Percentiles rank a stretch among this genome's conserved stretches.
Evolutionary conservation across 1,139 yeast genomes (phyloP).

Genomic region (Saccharomyces hybrid): DNA sequence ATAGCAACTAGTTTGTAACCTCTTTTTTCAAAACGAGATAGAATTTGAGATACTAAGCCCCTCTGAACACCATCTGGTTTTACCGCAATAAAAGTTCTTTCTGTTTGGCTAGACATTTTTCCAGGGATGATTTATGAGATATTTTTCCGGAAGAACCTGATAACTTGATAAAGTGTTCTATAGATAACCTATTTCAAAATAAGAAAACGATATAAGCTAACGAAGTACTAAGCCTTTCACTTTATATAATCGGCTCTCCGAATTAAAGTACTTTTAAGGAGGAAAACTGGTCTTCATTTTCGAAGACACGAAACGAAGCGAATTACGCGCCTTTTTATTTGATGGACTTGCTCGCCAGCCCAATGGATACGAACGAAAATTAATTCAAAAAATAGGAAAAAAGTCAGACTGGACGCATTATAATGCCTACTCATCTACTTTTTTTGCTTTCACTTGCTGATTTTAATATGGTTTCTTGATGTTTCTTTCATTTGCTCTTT

Average conservation of each 20-base stretch:
- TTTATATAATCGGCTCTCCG: not conserved
- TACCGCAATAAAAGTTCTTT: constrained; percentile 98
- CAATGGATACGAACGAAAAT: not conserved
- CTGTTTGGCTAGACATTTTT: constrained; percentile 35
- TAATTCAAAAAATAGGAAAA: too few species aligned
- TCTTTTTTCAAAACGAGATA: constrained; percentile 92
- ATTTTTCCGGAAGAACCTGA: not conserved
- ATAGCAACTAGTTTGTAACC: constrained; percentile 97
- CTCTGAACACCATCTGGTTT: constrained; percentile 99
- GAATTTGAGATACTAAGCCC: constrained; percentile 84
- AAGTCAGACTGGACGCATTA: not conserved
- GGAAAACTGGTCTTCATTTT: not conserved
- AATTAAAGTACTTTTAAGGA: not conserved
- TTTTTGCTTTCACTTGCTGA: not conserved
- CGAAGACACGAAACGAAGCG: not conserved
- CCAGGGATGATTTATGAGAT: not conserved
- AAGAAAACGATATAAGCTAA: not conserved
- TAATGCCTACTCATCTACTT: not conserved
- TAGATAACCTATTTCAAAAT: too few species aligned
- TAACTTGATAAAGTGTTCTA: too few species aligned
- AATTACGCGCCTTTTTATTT: not conserved
- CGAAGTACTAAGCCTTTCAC: not conserved
- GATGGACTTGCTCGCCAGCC: not conserved
- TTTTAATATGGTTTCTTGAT: too few species aligned
- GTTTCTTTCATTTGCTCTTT: too few species aligned